phyloP scores from a whole-genome alignment of 805 yeast genomes.

The Saccharomyces eubayanus region DNA sequence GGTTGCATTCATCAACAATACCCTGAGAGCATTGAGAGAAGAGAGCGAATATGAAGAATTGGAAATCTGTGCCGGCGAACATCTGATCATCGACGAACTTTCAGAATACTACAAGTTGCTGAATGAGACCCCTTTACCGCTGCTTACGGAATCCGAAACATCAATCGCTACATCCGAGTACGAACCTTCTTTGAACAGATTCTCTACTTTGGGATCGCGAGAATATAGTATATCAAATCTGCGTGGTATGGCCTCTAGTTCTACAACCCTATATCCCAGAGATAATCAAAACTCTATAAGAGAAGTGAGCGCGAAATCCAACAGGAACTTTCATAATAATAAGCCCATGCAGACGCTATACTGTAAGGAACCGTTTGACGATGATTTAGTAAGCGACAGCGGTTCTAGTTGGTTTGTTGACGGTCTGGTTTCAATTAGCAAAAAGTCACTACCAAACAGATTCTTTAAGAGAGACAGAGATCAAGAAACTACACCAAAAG shows the following conservation, averaged over 20 bases:
- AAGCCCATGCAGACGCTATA: constrained; percentile 19
- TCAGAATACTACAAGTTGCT: constrained; percentile 17
- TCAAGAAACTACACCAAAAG: background rate
- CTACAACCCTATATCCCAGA: constrained; percentile 6
- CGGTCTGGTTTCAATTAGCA: constrained; percentile 10
- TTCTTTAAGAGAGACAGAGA: background rate
- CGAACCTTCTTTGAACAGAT: background rate
- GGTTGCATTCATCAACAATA: constrained; percentile 41
- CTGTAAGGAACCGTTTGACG: constrained; percentile 21
- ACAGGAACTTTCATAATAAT: constrained; percentile 23
- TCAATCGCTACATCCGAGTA: background rate
- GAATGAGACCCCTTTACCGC: constrained; percentile 18
- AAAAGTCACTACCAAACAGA: background rate
- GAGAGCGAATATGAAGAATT: constrained; percentile 14
- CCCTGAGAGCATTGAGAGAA: constrained; percentile 38
- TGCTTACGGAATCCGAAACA: constrained; percentile 6
- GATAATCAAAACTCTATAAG: constrained; percentile 4
- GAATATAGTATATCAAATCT: background rate
- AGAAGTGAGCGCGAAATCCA: constrained; percentile 10
- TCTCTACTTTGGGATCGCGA: background rate
- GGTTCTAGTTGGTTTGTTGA: constrained; percentile 25
- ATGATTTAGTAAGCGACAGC: constrained; percentile 7
- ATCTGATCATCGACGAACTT: constrained; percentile 14
- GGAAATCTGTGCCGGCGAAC: constrained; percentile 6
- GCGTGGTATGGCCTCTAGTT: background rate